Conservation (phyloP, 148 eudicot species). For the Silene latifolia region DNA sequence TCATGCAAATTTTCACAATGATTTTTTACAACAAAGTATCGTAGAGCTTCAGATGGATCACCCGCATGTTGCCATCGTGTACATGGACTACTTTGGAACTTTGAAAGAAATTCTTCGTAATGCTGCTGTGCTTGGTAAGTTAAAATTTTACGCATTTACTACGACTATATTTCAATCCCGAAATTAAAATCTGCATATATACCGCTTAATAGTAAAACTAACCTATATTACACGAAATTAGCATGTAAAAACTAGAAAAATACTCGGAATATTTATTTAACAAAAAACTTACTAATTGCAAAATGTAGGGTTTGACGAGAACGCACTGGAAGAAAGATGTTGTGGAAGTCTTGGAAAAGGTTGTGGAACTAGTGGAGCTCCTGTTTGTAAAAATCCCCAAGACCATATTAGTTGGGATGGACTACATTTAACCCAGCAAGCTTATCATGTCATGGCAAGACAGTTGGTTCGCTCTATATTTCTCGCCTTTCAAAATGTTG, state of each 20-base stretch:
- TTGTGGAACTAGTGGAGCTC: conserved; percentile 9
- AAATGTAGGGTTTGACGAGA: conserved; percentile 22
- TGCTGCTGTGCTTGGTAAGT: conserved; percentile 23
- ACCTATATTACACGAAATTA: no score
- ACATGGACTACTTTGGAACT: conserved; percentile 22
- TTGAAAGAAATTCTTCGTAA: conserved; percentile 9
- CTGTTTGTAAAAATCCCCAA: conserved; percentile 2
- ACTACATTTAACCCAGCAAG: conserved; percentile 14
- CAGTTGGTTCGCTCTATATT: background rate
- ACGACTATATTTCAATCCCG: no score
- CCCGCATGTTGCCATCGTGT: conserved; percentile 18
- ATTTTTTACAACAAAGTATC: conserved; percentile 17
- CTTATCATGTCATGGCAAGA: conserved; percentile 18
- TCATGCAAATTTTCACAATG: conserved; percentile 19
- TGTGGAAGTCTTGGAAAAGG: conserved; percentile 19
- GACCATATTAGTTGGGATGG: conserved; percentile 20
- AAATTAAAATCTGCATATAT: no score
- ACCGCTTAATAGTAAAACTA: no score
- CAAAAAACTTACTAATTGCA: no score
- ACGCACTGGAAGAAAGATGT: conserved; percentile 17
- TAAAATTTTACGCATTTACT: no score
- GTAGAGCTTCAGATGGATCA: conserved; percentile 14
- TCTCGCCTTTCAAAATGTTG: background rate
- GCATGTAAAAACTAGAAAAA: no score
- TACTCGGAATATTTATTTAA: no score